Evolutionary conservation across 495 filamentous ascomycete species (phyloP).

Genomic region (Elaphomyces granulatus): DNA sequence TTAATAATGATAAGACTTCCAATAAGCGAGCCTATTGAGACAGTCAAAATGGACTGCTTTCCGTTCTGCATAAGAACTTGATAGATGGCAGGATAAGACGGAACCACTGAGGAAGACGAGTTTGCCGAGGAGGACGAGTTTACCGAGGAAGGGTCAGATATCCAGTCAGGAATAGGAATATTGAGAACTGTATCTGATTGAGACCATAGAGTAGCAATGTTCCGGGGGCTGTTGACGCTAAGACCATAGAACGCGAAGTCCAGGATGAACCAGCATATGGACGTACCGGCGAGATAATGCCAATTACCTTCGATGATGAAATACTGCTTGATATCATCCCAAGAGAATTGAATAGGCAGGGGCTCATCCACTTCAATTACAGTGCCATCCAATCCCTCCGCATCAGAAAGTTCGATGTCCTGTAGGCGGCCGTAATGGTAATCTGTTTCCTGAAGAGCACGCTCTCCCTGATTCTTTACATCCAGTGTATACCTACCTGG

Average conservation of each 20-base stretch:
- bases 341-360: background rate
- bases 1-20: conserved; percentile 15
- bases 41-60: conserved; percentile 16
- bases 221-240: conserved; percentile 28
- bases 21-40: conserved; percentile 12
- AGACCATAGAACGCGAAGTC: conserved; percentile 46
- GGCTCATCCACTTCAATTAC: too few relatives aligned
- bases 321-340: conserved; percentile 29
- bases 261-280: conserved; percentile 35
- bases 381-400: too few relatives aligned
- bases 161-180: background rate
- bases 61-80: conserved; percentile 10
- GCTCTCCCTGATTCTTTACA: conserved; percentile 12
- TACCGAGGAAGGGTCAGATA: background rate
- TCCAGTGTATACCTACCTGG: conserved; percentile 42
- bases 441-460: conserved; percentile 7
- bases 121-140: background rate
- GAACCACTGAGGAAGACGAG: background rate
- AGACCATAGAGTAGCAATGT: conserved; percentile 18
- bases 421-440: background rate
- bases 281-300: conserved; percentile 35
- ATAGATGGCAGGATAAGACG: conserved; percentile 9
- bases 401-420: too few relatives aligned
- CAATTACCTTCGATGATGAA: conserved; percentile 39
- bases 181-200: background rate